These are phyloP conservation scores for Filobasidium floriforme DNA, from an alignment of 768 basidiomycete genomes.

Conservation along the genomic window DNA sequence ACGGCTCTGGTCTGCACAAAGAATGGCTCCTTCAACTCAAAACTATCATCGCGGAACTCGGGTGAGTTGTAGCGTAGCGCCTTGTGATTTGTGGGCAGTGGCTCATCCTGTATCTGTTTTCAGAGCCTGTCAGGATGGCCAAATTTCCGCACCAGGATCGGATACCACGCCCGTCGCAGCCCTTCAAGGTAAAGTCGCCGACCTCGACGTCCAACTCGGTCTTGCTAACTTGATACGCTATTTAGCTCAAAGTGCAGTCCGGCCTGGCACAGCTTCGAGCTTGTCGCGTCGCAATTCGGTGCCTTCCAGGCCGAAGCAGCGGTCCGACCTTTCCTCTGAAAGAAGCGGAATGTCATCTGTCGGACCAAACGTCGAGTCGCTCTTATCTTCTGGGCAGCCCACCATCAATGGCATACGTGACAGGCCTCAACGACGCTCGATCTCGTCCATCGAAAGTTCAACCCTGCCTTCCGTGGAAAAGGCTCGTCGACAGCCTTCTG, in stretches of 20 bases:
- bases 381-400: too few relatives aligned
- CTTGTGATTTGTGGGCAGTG: neutral
- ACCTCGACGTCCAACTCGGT: neutral
- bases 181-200: neutral
- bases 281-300: neutral
- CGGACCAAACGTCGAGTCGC: neutral
- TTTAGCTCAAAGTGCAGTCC: neutral
- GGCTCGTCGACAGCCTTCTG: neutral
- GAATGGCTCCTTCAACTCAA: slow-evolving; percentile 4
- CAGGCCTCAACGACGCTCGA: neutral
- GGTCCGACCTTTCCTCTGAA: too few relatives aligned
- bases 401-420: too few relatives aligned
- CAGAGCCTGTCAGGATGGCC: neutral
- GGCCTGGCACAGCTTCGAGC: neutral
- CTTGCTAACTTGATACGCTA: neutral
- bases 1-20: neutral
- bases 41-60: neutral
- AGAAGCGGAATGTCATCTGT: neutral
- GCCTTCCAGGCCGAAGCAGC: neutral
- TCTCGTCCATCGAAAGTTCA: neutral
- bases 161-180: neutral
- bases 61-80: neutral
- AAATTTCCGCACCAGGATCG: neutral
- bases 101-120: neutral
- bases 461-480: neutral